phyloP scores from a whole-genome alignment of 768 basidiomycete species.

The Gyrodon lividus region DNA sequence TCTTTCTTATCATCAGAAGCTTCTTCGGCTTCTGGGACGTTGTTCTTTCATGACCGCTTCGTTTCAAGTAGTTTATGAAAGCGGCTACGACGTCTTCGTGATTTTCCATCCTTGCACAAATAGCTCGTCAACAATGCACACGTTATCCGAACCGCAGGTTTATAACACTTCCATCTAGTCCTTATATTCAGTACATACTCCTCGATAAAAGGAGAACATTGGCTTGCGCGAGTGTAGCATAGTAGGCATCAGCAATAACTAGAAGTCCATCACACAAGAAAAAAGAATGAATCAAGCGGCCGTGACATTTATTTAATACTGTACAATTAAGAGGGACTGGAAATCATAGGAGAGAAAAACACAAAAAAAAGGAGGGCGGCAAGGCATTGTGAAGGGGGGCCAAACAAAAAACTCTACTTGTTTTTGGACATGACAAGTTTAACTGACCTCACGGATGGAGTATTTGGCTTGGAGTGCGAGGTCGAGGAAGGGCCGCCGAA shows the following conservation, averaged over 20 bases:
- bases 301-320: not conserved
- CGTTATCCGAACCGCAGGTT: not conserved
- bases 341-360: not conserved
- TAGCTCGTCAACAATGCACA: too few species aligned
- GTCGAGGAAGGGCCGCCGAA: constrained; percentile 17
- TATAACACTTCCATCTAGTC: not conserved
- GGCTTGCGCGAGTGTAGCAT: not conserved
- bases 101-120: not conserved
- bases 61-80: not conserved
- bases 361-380: not conserved
- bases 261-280: not conserved
- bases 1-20: not conserved
- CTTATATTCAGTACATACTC: constrained; percentile 6
- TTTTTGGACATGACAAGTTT: constrained; percentile 32
- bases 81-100: not conserved
- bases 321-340: not conserved
- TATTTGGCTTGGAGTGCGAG: constrained; percentile 20
- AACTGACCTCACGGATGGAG: constrained; percentile 29
- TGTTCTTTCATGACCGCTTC: not conserved
- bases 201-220: not conserved
- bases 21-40: not conserved
- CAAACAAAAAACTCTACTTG: constrained; percentile 18
- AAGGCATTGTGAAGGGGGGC: not conserved
- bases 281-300: not conserved
- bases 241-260: not conserved